phyloP scores from a whole-genome alignment of 306 rosid species.

The Biancaea sappan region DNA sequence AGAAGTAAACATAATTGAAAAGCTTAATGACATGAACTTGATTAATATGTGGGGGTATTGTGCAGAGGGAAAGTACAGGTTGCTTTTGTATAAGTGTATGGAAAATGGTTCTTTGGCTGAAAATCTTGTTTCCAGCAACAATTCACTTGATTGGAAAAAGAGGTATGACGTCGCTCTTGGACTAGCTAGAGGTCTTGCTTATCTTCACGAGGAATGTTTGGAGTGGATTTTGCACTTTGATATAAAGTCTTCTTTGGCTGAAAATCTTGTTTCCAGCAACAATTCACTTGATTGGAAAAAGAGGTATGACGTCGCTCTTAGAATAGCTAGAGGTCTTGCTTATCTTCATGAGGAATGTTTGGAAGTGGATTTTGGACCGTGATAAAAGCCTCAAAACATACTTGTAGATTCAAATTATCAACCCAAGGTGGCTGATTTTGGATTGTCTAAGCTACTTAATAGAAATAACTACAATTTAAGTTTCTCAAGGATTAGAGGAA shows the following conservation, averaged over 20 bases:
- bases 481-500: constrained; percentile 54
- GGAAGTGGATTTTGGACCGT: no score
- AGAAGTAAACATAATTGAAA: neutral
- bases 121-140: neutral
- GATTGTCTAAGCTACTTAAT: no score
- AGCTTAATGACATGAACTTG: neutral
- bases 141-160: neutral
- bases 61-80: neutral
- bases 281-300: no score
- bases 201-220: neutral
- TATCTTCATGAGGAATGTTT: no score
- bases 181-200: neutral
- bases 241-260: neutral
- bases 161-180: neutral
- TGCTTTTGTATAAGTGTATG: neutral
- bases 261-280: no score
- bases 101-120: neutral
- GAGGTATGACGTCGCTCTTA: no score
- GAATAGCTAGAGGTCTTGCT: no score
- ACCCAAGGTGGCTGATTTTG: neutral
- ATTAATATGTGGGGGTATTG: neutral
- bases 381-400: neutral
- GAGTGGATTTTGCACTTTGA: neutral
- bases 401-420: neutral
- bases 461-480: constrained; percentile 27